Percentiles rank a stretch among this genome's conserved stretches.
These are phyloP conservation scores for Phytopythium litorale DNA, from an alignment of 352 stramenopile species.

Conservation along the genomic window DNA sequence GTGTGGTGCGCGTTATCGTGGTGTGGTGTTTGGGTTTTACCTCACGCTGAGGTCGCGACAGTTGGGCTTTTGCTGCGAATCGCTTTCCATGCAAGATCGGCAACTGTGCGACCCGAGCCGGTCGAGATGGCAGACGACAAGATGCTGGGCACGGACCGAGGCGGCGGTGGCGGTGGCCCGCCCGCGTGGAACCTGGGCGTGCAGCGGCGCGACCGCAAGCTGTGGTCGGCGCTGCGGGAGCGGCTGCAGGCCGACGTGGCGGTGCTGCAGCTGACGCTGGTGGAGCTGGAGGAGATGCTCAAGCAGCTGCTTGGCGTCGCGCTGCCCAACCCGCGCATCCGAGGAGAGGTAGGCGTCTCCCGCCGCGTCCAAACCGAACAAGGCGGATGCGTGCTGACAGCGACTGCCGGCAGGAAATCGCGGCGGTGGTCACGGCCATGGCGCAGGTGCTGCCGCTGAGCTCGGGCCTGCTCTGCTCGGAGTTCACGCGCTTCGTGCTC, in stretches of 20 bases:
- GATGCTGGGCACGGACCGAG: background rate
- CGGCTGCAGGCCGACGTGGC: constrained; percentile 54
- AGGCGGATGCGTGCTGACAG: background rate
- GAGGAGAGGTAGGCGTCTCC: constrained; percentile 35
- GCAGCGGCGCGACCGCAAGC: constrained; percentile 64
- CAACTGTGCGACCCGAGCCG: background rate
- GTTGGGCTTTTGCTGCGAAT: too few relatives aligned
- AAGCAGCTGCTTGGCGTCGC: constrained; percentile 51
- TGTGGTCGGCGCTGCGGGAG: constrained; percentile 50
- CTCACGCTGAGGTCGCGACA: too few relatives aligned
- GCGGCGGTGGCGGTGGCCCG: background rate
- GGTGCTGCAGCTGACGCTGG: constrained; percentile 54
- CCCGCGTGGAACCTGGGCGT: constrained; percentile 51
- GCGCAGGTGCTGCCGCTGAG: constrained; percentile 58
- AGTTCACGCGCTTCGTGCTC: constrained; percentile 74
- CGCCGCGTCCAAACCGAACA: background rate
- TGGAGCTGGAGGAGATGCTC: constrained; percentile 82
- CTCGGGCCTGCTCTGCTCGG: constrained; percentile 70
- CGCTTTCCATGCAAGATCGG: too few relatives aligned
- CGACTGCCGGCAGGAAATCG: constrained; percentile 35
- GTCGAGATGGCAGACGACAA: background rate
- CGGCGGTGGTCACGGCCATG: constrained; percentile 52
- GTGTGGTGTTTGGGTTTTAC: too few relatives aligned
- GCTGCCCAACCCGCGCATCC: constrained; percentile 63
- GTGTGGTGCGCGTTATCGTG: too few relatives aligned